Conservation (phyloP, 148 eudicot genomes). For the Spergularia marina region DNA sequence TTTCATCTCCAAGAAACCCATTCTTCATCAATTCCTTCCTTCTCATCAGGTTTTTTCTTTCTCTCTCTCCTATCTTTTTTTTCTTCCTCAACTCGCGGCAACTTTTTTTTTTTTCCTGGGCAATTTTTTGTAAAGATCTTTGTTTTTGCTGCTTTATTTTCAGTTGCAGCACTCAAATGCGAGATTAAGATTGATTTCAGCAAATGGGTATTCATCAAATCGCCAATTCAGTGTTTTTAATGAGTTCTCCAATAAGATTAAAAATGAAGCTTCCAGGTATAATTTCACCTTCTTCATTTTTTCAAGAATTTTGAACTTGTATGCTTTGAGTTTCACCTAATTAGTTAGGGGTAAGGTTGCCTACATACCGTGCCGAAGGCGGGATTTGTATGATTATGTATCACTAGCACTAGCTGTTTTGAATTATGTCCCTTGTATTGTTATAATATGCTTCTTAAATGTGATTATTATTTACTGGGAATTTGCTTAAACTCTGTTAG, state of each 20-base stretch:
- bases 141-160: background rate
- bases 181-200: conserved; percentile 37
- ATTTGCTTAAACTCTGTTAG: too few species aligned
- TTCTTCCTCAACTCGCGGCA: background rate
- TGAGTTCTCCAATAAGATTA: conserved; percentile 77
- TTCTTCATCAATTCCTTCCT: background rate
- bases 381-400: too few species aligned
- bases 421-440: too few species aligned
- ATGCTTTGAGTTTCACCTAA: background rate
- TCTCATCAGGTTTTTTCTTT: conserved; percentile 17
- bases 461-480: too few species aligned
- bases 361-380: too few species aligned
- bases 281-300: background rate
- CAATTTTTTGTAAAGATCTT: background rate
- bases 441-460: too few species aligned
- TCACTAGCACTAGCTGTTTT: too few species aligned
- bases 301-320: background rate
- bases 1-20: conserved; percentile 21
- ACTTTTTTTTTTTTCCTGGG: background rate
- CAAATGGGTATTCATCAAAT: conserved; percentile 34
- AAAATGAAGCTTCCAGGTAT: conserved; percentile 73
- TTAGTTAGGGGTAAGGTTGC: background rate
- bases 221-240: conserved; percentile 82
- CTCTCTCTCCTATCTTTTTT: background rate
- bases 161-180: conserved; percentile 25